phyloP scores from a whole-genome alignment of 164 flowering plant species.

The Aristolochia contorta region DNA sequence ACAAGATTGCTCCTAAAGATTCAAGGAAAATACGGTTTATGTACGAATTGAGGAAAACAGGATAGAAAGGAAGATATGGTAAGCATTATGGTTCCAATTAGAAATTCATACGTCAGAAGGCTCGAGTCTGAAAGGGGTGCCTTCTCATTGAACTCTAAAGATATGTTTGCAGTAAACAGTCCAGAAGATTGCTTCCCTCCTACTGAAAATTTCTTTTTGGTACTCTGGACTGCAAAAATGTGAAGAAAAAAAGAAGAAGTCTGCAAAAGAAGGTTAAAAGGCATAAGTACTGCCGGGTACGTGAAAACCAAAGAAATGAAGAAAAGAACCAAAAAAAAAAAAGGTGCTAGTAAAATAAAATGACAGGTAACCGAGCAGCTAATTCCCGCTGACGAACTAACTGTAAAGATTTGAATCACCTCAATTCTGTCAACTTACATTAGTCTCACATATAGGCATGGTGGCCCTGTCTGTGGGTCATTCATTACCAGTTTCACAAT shows the following conservation, averaged over 20 bases:
- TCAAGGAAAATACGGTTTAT: too few relatives aligned
- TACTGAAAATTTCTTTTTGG: constrained; percentile 54
- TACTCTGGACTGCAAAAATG: constrained; percentile 68
- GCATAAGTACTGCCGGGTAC: not conserved
- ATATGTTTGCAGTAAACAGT: constrained; percentile 51
- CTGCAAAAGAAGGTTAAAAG: constrained; percentile 38
- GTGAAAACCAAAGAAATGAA: too few relatives aligned
- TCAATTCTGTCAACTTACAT: too few relatives aligned
- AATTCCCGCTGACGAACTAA: too few relatives aligned
- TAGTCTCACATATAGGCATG: too few relatives aligned
- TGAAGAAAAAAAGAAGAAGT: constrained; percentile 78
- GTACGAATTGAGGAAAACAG: not conserved
- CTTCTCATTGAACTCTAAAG: constrained; percentile 66
- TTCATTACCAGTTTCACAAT: too few relatives aligned
- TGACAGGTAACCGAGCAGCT: too few relatives aligned
- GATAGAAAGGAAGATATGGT: not conserved
- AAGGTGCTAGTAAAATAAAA: too few relatives aligned
- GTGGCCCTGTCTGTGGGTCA: too few relatives aligned
- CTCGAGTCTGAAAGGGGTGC: constrained; percentile 61
- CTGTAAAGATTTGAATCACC: too few relatives aligned
- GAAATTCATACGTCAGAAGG: constrained; percentile 50
- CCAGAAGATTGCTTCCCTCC: constrained; percentile 90
- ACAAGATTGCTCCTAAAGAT: constrained; percentile 80
- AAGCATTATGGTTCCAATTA: not conserved
- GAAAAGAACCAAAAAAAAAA: too few relatives aligned